Base-by-base conservation (phyloP, 2,329 filamentous ascomycete species). In the Colletotrichum sp. region DNA sequence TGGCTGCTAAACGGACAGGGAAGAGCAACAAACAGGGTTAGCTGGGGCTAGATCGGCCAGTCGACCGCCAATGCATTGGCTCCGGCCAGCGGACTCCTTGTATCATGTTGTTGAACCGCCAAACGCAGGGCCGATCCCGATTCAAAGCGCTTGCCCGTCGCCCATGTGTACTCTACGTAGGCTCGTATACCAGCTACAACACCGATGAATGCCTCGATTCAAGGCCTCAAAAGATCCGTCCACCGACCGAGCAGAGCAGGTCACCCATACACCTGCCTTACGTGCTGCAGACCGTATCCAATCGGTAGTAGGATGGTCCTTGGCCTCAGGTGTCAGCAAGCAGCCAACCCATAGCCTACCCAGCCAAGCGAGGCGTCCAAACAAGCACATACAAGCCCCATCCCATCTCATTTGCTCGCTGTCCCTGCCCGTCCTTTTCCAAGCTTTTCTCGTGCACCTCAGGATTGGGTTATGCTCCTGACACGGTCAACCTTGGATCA, bases 111-210 rank as follows among this genome's bases (percentile, higher is more conserved):
- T 59, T 73, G 15, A 69, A 76, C 70, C 74, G 71, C 64, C 26
- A 76, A 64, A 59, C 57, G 57, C 70, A 74, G 34, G 70, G 65
- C 28, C 70, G 74, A 76, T 76, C 73, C 70, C 73, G 64, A 76
- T 76, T 55, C 34, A 73, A 76, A 73, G 69, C 70, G 73, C 70
- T 73, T 49, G 63, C 39, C n/a, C 28, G 16, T 59, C 16, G 9
- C 28, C 24, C 21, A n/a, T 26, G 55, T 52, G 44, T 52, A 52
- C n/a, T 21, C 3, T 21, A 52, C n/a, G 44, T 52, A 52, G n/a
- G 44, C 44, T 13, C 44, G n/a, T 52, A 52, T 52, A 21, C n/a
- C n/a, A 52, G 39, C 55, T 52, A 67, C 60, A 16, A 26, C 28
- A 49, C 12, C 7, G 44, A 21, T 52, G 44, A 52, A 52, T 21